These are phyloP conservation scores for Periconia digitata DNA, from an alignment of 2,329 filamentous ascomycete species.

Conservation along the genomic window DNA sequence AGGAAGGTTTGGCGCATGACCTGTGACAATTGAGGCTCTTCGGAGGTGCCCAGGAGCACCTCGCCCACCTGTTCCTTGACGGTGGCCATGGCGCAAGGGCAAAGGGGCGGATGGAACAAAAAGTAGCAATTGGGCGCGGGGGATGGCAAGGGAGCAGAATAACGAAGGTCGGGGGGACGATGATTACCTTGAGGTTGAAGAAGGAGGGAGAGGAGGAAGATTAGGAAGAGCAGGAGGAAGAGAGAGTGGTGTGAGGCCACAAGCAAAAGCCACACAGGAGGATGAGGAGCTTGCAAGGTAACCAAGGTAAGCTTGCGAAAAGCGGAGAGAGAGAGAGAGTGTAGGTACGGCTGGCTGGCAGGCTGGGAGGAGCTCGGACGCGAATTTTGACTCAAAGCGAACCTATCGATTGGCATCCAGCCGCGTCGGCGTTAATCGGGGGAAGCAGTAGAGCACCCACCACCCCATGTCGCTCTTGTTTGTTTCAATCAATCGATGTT, in stretches of 20 bases:
- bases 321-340: not conserved
- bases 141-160: slow-evolving; percentile 11
- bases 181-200: too few species aligned
- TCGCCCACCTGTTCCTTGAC: slow-evolving; percentile 70
- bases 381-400: too few species aligned
- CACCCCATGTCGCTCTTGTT: too few species aligned
- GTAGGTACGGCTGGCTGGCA: too few species aligned
- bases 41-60: slow-evolving; percentile 65
- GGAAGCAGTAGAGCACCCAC: too few species aligned
- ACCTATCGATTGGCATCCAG: too few species aligned
- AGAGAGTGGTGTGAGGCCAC: slow-evolving; percentile 16
- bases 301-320: slow-evolving; percentile 5
- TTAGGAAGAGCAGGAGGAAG: too few species aligned
- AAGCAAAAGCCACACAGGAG: slow-evolving; percentile 11
- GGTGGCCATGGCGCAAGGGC: slow-evolving; percentile 39
- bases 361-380: not conserved
- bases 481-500: too few species aligned
- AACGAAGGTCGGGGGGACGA: slow-evolving; percentile 10
- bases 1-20: slow-evolving; percentile 77
- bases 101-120: slow-evolving; percentile 11
- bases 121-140: slow-evolving; percentile 31
- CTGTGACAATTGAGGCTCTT: slow-evolving; percentile 66
- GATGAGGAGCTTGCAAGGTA: slow-evolving; percentile 27
- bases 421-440: too few species aligned
- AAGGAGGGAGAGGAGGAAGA: too few species aligned